Evolutionary conservation across 2,329 filamentous ascomycete genomes (phyloP).

Genomic region (Chaetothyriales sp.): DNA sequence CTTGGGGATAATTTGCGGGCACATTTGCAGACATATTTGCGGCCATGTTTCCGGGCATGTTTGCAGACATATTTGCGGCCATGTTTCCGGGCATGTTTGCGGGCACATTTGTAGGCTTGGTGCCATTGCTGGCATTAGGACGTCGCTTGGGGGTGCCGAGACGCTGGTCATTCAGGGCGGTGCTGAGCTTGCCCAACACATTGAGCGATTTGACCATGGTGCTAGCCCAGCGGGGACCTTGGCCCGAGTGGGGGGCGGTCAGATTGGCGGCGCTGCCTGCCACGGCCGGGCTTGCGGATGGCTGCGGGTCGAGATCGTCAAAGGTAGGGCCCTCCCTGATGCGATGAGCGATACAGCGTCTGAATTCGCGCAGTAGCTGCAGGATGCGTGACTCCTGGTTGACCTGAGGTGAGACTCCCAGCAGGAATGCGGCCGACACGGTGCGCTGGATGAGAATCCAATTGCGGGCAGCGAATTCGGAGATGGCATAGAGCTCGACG

Average conservation of each 20-base stretch:
- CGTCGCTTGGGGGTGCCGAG: conserved; percentile 11
- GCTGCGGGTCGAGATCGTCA: conserved; percentile 7
- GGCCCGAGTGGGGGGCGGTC: conserved; percentile 4
- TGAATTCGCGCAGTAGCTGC: conserved; percentile 28
- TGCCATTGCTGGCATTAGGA: conserved; percentile 1
- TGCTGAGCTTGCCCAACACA: conserved; percentile 33
- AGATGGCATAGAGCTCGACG: conserved; percentile 39
- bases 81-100: no score
- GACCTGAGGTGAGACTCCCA: conserved; percentile 33
- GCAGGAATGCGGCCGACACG: conserved; percentile 34
- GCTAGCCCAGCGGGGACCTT: conserved; percentile 31
- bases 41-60: no score
- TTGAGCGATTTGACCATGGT: conserved; percentile 33
- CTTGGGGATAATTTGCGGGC: neutral
- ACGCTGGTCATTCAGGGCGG: conserved; percentile 22
- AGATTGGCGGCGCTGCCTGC: conserved; percentile 13
- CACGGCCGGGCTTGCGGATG: conserved; percentile 1
- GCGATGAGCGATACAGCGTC: conserved; percentile 31
- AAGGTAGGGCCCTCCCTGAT: conserved; percentile 20
- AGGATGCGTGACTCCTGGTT: conserved; percentile 29
- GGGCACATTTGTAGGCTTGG: neutral
- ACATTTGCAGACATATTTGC: no score
- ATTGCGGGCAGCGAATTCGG: conserved; percentile 30
- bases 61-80: no score
- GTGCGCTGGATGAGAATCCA: conserved; percentile 36